A percentile compares a stretch with the other conserved stretches of the same genome.
phyloP scores from a whole-genome alignment of 768 basidiomycete species.

The Lactarius deliciosus region DNA sequence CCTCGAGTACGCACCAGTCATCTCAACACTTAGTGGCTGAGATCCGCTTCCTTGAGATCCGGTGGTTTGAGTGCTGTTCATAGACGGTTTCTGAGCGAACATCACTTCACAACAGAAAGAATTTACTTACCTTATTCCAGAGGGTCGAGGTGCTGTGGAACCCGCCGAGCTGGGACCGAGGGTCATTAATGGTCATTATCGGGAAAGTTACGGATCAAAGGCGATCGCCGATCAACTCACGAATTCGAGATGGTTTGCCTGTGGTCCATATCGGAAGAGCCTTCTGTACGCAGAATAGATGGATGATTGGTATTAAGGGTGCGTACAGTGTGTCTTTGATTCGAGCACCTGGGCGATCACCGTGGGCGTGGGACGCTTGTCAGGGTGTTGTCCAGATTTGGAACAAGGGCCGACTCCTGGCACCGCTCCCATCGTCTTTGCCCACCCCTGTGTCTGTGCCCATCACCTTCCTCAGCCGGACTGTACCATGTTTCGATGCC shows the following conservation, averaged over 20 bases:
- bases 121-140: not conserved
- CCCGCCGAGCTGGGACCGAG: not conserved
- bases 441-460: too few relatives aligned
- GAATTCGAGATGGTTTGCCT: not conserved
- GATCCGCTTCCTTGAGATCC: not conserved
- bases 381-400: too few relatives aligned
- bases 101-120: not conserved
- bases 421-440: too few relatives aligned
- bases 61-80: not conserved
- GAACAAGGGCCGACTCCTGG: not conserved
- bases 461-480: not conserved
- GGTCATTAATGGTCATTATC: not conserved
- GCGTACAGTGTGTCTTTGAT: too few relatives aligned
- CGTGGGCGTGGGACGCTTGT: too few relatives aligned
- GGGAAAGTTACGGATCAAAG: not conserved
- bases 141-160: not conserved
- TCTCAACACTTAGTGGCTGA: not conserved
- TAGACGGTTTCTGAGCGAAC: not conserved
- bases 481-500: not conserved
- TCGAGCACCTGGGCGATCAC: too few relatives aligned
- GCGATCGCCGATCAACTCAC: not conserved
- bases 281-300: not conserved
- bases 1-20: not conserved
- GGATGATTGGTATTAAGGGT: not conserved
- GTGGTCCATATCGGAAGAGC: not conserved